A percentile compares a stretch with the other conserved stretches of the same genome.
phyloP scores from a whole-genome alignment of 257 asterid genomes.

The Ligustrum vulgare region DNA sequence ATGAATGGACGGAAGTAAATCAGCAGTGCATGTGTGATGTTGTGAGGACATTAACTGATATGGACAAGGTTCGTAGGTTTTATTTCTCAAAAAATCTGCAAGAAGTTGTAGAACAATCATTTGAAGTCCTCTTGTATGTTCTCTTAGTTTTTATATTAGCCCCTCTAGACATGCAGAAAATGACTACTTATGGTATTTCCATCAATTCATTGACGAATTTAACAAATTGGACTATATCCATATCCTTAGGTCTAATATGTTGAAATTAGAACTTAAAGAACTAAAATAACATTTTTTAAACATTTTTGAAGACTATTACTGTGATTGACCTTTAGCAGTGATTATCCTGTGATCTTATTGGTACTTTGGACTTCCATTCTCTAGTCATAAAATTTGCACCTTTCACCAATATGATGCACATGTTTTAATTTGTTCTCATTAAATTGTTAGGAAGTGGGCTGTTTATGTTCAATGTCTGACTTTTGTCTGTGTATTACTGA shows the following conservation, averaged over 20 bases:
- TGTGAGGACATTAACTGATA: not conserved
- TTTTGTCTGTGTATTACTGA: conserved; percentile 8
- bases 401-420: not conserved
- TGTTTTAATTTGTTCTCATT: conserved; percentile 18
- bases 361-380: conserved; percentile 4
- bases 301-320: not conserved
- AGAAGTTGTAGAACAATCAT: not conserved
- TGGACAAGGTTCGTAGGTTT: not conserved
- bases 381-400: conserved; percentile 5
- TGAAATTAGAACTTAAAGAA: too few relatives aligned
- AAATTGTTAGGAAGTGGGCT: conserved; percentile 7
- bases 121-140: not conserved
- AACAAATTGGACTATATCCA: too few relatives aligned
- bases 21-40: not conserved
- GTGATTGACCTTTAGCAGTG: not conserved
- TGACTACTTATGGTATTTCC: too few relatives aligned
- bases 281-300: too few relatives aligned
- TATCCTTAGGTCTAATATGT: too few relatives aligned
- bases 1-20: not conserved
- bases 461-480: not conserved
- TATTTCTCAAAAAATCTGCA: not conserved
- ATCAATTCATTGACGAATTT: too few relatives aligned
- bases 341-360: not conserved
- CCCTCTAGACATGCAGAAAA: too few relatives aligned
- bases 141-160: not conserved